Percentiles rank a stretch among this genome's conserved stretches.
Conservation (phyloP, 805 yeast genomes). For the Ascoidea tarda region DNA sequence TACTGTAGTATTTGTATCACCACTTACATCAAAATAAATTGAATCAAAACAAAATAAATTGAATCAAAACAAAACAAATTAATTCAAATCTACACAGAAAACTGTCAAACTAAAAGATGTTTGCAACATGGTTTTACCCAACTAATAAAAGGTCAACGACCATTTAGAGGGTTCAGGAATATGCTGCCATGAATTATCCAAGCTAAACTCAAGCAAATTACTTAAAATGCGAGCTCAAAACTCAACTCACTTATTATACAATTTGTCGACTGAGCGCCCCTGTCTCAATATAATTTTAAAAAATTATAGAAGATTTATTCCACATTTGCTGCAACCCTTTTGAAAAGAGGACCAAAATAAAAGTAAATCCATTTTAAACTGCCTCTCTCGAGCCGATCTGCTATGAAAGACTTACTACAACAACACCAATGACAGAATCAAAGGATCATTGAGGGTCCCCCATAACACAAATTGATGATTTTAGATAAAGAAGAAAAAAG, state of each 20-base stretch:
- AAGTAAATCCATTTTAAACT: conserved; percentile 17
- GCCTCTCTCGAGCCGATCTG: conserved; percentile 72
- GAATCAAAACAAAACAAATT: not conserved
- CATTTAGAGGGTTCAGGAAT: conserved; percentile 99
- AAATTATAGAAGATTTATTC: conserved; percentile 5
- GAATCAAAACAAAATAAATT: not conserved
- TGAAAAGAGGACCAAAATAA: conserved; percentile 13
- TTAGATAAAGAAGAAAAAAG: too few relatives aligned
- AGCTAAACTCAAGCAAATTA: conserved; percentile 49
- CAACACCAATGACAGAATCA: not conserved
- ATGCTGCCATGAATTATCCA: conserved; percentile 72
- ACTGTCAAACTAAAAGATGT: conserved; percentile 30
- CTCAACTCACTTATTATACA: conserved; percentile 54
- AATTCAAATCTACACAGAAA: conserved; percentile 11
- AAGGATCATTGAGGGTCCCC: not conserved
- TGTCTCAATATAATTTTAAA: conserved; percentile 36
- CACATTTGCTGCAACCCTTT: not conserved
- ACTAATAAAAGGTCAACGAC: conserved; percentile 86
- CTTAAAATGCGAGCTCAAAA: conserved; percentile 40
- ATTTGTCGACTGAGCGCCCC: conserved; percentile 98
- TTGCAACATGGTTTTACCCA: conserved; percentile 99
- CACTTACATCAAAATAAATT: too few relatives aligned
- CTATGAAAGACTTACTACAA: conserved; percentile 15
- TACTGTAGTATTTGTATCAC: too few relatives aligned
- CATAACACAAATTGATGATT: not conserved